Evolutionary conservation across 768 basidiomycete species (phyloP), one percentile per base, ranked within the genome.

Genomic region (Pisolithus marmoratus): DNA sequence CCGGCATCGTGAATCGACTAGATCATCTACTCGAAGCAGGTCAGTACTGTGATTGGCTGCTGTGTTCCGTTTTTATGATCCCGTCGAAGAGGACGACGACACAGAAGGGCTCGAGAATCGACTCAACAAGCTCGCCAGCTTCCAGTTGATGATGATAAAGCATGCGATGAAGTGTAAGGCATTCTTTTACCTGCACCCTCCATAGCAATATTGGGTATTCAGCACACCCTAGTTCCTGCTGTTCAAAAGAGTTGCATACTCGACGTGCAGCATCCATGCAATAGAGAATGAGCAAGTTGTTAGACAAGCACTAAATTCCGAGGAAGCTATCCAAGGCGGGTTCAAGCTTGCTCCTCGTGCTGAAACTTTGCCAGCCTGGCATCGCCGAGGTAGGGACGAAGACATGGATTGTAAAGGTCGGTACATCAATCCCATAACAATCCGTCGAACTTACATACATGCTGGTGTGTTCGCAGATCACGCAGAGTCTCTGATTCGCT

Each of bases 211-310:
- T 12, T 22, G 12, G 11, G 34, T 34, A 14, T 12, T 34, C 5
- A 34, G 14, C 12, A 34, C 34, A 34, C 5, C 34, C 19, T 57
- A 95, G 93, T 94, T 68, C 85, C 90, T 2, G 74, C 75, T 38
- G 89, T 84, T 34, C 69, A 76, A 52, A 83, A 80, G 59, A 91
- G n/a, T 99, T 60, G 94, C 94, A 24, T 98, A 99, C 68, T 98
- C 94, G 22, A 99, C 96, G n/a, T 99, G 95, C 65, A 96, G 93
- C 56, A 75, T 96, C 44, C 87, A 97, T 68, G 80, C 88, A 14
- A 79, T 78, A 38, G 96, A 99, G 64, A 94, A 99, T 68, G 96
- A 99, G 65, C 83, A 83, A 53, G 96, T 98, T 51, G 90, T 97
- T 8, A 73, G 80, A 7, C 74, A 80, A 49, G 85, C 86, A 4